These are phyloP conservation scores for Macaranga tanarius DNA, from an alignment of 441 rosid genomes.

Conservation along the genomic window DNA sequence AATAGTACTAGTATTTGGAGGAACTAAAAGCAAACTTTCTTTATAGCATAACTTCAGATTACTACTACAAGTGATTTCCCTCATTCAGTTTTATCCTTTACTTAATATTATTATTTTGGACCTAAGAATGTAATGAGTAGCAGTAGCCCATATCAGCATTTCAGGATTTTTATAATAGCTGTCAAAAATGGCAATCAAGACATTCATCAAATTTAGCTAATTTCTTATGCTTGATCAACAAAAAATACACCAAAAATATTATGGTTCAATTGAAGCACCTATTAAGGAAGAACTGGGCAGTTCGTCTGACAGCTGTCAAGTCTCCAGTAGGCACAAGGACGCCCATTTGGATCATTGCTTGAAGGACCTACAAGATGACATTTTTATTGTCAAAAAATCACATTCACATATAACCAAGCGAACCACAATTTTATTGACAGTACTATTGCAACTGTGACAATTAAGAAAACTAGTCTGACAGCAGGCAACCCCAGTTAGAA, in stretches of 20 bases:
- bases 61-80: not conserved
- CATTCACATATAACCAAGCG: conserved; percentile 12
- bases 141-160: not conserved
- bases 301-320: conserved; percentile 91
- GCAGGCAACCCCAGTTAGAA: conserved; percentile 8
- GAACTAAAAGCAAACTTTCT: conserved; percentile 3
- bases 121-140: not conserved
- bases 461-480: conserved; percentile 14
- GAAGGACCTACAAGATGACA: conserved; percentile 60
- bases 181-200: not conserved
- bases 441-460: conserved; percentile 11
- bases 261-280: conserved; percentile 47
- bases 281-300: conserved; percentile 91
- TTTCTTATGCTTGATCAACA: not conserved
- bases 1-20: not conserved
- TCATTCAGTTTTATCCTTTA: conserved; percentile 4
- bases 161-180: conserved; percentile 4
- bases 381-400: conserved; percentile 15
- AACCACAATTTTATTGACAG: conserved; percentile 2
- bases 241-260: not conserved
- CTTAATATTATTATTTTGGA: not conserved
- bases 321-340: conserved; percentile 99
- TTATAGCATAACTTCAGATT: conserved; percentile 6
- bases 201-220: not conserved
- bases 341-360: conserved; percentile 98